A percentile compares a stretch with the other conserved stretches of the same genome.
Evolutionary conservation across 176 grass and related monocot species (phyloP).

Genomic region (sorghum (Sorghum bicolor)): DNA sequence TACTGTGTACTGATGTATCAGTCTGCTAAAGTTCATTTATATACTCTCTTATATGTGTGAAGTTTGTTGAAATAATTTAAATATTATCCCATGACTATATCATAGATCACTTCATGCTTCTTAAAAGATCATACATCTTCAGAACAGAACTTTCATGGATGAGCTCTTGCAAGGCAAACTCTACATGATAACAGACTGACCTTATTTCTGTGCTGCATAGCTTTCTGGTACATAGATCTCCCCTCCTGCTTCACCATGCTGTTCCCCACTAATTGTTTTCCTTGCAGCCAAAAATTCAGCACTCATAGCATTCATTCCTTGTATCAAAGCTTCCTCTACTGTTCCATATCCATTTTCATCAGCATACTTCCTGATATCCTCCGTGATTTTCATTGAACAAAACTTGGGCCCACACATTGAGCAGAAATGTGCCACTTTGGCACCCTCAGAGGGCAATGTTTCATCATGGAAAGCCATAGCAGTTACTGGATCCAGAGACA

Average conservation of each 20-base stretch:
- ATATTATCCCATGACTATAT: background rate
- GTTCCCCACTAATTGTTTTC: conserved; percentile 91
- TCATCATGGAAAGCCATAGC: conserved; percentile 99
- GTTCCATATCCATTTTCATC: conserved; percentile 94
- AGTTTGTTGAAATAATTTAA: background rate
- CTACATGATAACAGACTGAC: conserved; percentile 42
- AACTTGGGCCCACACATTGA: conserved; percentile 99
- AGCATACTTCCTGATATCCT: conserved; percentile 94
- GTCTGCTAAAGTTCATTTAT: background rate
- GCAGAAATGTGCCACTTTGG: conserved; percentile 98
- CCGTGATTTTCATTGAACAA: conserved; percentile 99
- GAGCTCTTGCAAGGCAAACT: background rate
- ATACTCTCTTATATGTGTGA: background rate
- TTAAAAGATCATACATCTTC: background rate
- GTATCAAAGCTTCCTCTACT: conserved; percentile 76
- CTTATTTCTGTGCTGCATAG: conserved; percentile 63
- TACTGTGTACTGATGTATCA: background rate
- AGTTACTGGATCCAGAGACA: conserved; percentile 92
- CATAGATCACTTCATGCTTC: background rate
- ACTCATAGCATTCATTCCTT: conserved; percentile 97
- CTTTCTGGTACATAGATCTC: conserved; percentile 94
- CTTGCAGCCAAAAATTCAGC: conserved; percentile 79
- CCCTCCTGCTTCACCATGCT: conserved; percentile 94
- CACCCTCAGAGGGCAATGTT: conserved; percentile 90
- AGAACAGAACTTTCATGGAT: background rate